A percentile compares a stretch with the other conserved stretches of the same genome.
phyloP scores from a whole-genome alignment of 305 asterid genomes.

The Rubia peregrina region DNA sequence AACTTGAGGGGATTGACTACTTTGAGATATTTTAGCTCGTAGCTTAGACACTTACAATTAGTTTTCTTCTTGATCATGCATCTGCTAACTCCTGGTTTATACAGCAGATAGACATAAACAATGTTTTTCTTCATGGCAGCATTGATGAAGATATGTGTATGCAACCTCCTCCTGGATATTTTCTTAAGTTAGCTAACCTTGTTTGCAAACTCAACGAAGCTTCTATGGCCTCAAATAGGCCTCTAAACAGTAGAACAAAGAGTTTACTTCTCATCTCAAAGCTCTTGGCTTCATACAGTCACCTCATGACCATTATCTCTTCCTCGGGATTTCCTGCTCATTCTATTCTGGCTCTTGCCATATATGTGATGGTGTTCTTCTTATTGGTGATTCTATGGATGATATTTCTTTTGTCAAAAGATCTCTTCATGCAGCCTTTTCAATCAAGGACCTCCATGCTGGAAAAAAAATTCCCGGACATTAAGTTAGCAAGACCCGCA shows the following conservation, averaged over 20 bases:
- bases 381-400: no score
- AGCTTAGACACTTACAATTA: background rate
- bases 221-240: background rate
- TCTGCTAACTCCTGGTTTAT: background rate
- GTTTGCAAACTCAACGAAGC: background rate
- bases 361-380: no score
- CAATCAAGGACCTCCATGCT: no score
- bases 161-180: background rate
- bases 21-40: background rate
- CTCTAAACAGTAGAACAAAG: no score
- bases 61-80: background rate
- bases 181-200: background rate
- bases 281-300: no score
- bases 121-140: background rate
- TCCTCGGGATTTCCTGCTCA: background rate
- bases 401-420: no score
- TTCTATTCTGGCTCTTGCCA: no score
- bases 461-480: no score
- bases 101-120: background rate
- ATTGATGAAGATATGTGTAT: background rate
- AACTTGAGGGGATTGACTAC: background rate
- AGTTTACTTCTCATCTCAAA: no score
- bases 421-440: no score
- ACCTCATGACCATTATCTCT: no score
- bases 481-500: no score